Conservation (phyloP, 129 eudicot genomes). For the Centaurea solstitialis region DNA sequence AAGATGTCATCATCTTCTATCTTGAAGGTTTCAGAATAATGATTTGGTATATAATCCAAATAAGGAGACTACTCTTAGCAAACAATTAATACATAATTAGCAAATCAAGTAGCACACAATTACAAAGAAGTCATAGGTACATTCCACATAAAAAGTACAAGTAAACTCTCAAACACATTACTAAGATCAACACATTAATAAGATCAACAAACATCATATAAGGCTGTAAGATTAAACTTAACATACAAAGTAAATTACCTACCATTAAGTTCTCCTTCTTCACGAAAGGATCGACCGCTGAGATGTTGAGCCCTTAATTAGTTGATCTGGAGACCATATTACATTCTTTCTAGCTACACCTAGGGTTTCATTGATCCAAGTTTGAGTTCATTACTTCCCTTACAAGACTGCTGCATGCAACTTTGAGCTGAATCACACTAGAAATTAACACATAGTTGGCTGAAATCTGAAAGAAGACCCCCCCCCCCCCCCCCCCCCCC, state of each 20-base stretch:
- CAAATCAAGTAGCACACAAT: conserved; percentile 35
- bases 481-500: too few relatives aligned
- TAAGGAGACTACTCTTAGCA: conserved; percentile 5
- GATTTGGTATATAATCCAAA: neutral
- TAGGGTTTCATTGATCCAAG: conserved; percentile 26
- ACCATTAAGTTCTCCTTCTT: conserved; percentile 28
- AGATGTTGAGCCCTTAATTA: conserved; percentile 19
- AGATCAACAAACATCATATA: conserved; percentile 17
- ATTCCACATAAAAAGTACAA: conserved; percentile 29
- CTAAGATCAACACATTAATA: conserved; percentile 20
- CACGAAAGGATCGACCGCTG: neutral
- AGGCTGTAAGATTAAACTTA: conserved; percentile 11
- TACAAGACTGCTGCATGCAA: conserved; percentile 24
- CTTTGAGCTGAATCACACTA: conserved; percentile 25
- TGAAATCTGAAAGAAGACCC: conserved; percentile 3
- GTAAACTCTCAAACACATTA: conserved; percentile 29
- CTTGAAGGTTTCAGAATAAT: neutral
- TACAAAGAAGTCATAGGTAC: conserved; percentile 23
- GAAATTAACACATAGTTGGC: neutral
- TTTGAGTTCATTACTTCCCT: conserved; percentile 24
- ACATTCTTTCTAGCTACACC: conserved; percentile 16
- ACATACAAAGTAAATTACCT: conserved; percentile 33
- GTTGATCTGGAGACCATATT: conserved; percentile 12
- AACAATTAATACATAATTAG: conserved; percentile 26
- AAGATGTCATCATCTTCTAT: neutral